Evolutionary conservation across 1,139 yeast genomes (phyloP), one percentile per base, ranked within the genome.

Genomic region (Suhomyces coccinellae): DNA sequence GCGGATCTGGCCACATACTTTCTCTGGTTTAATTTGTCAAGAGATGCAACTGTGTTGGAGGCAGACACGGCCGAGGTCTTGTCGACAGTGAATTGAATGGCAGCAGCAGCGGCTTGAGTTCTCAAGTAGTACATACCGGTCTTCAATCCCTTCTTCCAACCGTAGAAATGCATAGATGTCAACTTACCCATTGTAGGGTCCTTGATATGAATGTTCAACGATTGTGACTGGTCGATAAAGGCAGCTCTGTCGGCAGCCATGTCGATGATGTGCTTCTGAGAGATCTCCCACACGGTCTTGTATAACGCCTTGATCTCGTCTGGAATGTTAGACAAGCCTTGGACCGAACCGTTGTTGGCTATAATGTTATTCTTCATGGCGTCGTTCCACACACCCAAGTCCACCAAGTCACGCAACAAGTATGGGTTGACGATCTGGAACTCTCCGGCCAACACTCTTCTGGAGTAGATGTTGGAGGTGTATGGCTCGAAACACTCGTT

Each of bases 41-140:
- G 64, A 29, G 75, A 65, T 40, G 87, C 88, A 53, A 74, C 49
- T 4, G 52, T 42, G 22, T 45, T 45, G 26, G 51, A 52, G 29
- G 52, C 53, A 33, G 46, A 33, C 33, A 52, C 57, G 47, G 63
- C 67, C 17, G 71, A 58, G 37, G 52, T 52, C 62, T 71, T 61
- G 57, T 79, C 83, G 46, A 79, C 77, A 17, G 84, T 79, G 57
- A 79, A 80, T 60, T 80, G 83, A 57, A 80, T 80, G 41, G 84
- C 83, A 52, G 82, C 77, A 33, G 82, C 70, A 38, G 85, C 85
- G 50, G 83, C 83, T 62, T 80, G 83, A 4, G 85, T 91, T 64
- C 98, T 81, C 63, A 93, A 73, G 69, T 93, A 93, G 75, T 93
- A 93, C 96, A 93, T 91, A 50, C 99, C 99, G 5, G 99, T 93